Base-by-base conservation (phyloP, 1,284 basidiomycete genomes). In the Rhizoctonia solani region DNA sequence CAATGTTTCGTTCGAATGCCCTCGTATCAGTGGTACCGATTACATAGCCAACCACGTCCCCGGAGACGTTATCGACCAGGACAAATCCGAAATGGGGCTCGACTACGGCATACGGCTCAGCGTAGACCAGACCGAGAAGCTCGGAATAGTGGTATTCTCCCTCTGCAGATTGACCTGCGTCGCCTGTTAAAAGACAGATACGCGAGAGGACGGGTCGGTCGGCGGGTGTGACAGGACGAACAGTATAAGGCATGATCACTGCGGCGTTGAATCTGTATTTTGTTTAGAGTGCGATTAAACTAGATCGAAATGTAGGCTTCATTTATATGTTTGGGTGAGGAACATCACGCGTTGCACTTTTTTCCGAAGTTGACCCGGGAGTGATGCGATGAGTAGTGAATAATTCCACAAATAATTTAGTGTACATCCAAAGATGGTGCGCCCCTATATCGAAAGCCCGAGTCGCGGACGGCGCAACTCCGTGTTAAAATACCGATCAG, bases 161-260 rank as follows among this genome's bases (percentile, higher is more conserved):
- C 74, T 86, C 85, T 27, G 87, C 88, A 68, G 87, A 86, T 70
- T 77, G 77, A 47, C 90, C 89, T 37, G 87, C 87, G 68, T 88
- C 81, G 13, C 81, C 87, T 2, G 89, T 92, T 66, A 88, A 79
- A 42, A 92, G 81, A 74, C 89, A 92, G 72, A 92, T 88, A 56
- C 77, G 81, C 66, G 86, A 87, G 52, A 92, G 78, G 0, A 83
- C 79, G 1, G 78, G 74, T 14, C 80, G 80, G 72, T 92, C 89
- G n/a, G 75, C 76, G 59, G 79, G 77, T 39, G 79, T 81, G 16
- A 80, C 86, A 71, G 75, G 80, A 69, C 87, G 86, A 71, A 90
- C 85, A 3, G 59, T 39, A 32, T 19, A 52, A 23, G n/a, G n/a
- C n/a, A n/a, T n/a, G n/a, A n/a, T n/a, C n/a, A n/a, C 46, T 4